Base-by-base conservation (phyloP, 495 filamentous ascomycete genomes). In the Aspergillus nidulans region DNA sequence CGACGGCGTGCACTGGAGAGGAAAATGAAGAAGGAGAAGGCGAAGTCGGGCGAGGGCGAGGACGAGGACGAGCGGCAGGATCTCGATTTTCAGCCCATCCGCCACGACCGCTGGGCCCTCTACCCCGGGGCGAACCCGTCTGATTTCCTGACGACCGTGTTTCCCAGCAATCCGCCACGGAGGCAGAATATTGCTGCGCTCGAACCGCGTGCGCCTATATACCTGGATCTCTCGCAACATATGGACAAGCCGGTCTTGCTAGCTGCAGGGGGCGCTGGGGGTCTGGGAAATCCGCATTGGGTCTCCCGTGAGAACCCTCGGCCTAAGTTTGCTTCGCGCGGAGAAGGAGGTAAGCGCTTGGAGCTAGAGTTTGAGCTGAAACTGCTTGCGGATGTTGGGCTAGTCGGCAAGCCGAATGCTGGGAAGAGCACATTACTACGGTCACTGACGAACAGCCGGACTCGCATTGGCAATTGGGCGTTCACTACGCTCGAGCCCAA, bases 401-500 rank as follows among this genome's bases (percentile, higher is more conserved):
- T 98, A 9, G 94, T 98, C 23, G 94, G 94, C 1, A 81, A 96
- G 46, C 95, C 94, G 0, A 98, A 98, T 67, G 94, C 95, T 1
- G 94, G 94, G 12, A 98, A 98, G 68, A 94, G 88, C 65, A 97
- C 95, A 0, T 79, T 98, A 7, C 81, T 97, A 5, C 86, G 94
- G 42, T 86, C 92, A 1, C 70, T 98, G 59, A 95, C 82, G 59
- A 86, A 88, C 59, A 91, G 89, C 69, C 83, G 89, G 42, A 87
- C 95, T 1, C 83, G 95, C 15, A 86, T 98, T 24, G 94, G 94
- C 20, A 82, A 90, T 63, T 98, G 94, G 94, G 94, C 90, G 18
- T 98, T 98, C 64, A 98, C 94, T 5, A 98, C 94, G 0, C 77
- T 98, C 6, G 85, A 89, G 39, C 94, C 94, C 0, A 96, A 91